A percentile compares a stretch with the other conserved stretches of the same genome.
Conservation (phyloP, 2,329 filamentous ascomycete species). For the Xylariaceae sp. region DNA sequence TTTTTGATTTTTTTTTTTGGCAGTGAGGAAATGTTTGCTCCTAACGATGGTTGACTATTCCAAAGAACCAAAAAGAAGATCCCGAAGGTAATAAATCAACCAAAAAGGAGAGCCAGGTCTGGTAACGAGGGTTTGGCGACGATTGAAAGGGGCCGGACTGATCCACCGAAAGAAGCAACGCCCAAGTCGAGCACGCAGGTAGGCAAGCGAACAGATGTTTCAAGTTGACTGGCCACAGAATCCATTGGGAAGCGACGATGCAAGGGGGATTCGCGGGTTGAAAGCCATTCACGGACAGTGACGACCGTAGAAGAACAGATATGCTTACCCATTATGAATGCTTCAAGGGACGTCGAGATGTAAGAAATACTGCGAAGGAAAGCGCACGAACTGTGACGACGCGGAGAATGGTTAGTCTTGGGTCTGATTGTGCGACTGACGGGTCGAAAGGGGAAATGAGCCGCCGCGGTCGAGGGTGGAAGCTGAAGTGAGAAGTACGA, state of each 20-base stretch:
- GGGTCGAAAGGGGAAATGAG: conserved; percentile 8
- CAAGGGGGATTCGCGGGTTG: conserved; percentile 22
- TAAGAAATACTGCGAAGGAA: conserved; percentile 28
- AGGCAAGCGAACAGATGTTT: conserved; percentile 6
- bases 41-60: conserved; percentile 34
- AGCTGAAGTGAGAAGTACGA: background rate
- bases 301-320: conserved; percentile 27
- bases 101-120: conserved; percentile 30
- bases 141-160: conserved; percentile 14
- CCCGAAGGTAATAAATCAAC: conserved; percentile 47
- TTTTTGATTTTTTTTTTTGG: conserved; percentile 17
- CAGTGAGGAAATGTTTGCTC: conserved; percentile 29
- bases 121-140: conserved; percentile 27
- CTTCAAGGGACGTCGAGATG: conserved; percentile 27
- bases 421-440: conserved; percentile 1
- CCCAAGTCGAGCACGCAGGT: conserved; percentile 6
- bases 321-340: conserved; percentile 45
- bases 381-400: conserved; percentile 25
- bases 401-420: conserved; percentile 24
- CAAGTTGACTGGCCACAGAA: conserved; percentile 6
- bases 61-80: conserved; percentile 33
- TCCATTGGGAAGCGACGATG: conserved; percentile 19
- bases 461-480: background rate
- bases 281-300: conserved; percentile 20
- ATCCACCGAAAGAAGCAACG: conserved; percentile 11